phyloP scores from a whole-genome alignment of 2,329 filamentous ascomycete species.

The Drechmeria coniospora region DNA sequence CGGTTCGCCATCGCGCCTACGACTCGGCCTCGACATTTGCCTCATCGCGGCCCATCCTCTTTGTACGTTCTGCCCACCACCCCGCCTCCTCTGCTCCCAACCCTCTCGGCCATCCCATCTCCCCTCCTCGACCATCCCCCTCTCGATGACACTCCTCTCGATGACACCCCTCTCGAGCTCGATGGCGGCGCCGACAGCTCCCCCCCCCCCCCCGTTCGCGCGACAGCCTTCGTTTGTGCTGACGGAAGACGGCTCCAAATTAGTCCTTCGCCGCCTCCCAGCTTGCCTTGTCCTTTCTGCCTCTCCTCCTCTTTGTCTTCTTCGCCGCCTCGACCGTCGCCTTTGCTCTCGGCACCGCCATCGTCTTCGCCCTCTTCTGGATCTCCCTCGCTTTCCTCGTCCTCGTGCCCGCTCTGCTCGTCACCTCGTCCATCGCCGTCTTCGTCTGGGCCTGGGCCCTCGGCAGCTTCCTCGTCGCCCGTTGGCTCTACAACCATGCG shows the following conservation, averaged over 20 bases:
- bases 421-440: slow-evolving; percentile 46
- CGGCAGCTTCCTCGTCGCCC: slow-evolving; percentile 36
- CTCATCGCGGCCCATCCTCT: slow-evolving; percentile 49
- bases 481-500: slow-evolving; percentile 27
- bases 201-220: no score
- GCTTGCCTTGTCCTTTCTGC: slow-evolving; percentile 47
- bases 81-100: not conserved
- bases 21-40: slow-evolving; percentile 40
- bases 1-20: slow-evolving; percentile 41
- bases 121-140: no score
- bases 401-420: slow-evolving; percentile 51
- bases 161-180: not conserved
- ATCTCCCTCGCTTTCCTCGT: slow-evolving; percentile 50
- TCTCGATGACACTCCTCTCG: not conserved
- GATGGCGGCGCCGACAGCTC: no score
- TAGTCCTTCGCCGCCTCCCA: slow-evolving; percentile 56
- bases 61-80: slow-evolving; percentile 32
- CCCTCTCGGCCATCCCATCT: no score
- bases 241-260: not conserved
- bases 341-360: slow-evolving; percentile 44
- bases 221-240: no score
- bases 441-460: slow-evolving; percentile 55
- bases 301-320: slow-evolving; percentile 50
- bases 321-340: slow-evolving; percentile 49
- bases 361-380: slow-evolving; percentile 54